Evolutionary conservation across 192 early-diverging fungal genomes (phyloP).

Genomic region (Chytriomyces hyalinus): DNA sequence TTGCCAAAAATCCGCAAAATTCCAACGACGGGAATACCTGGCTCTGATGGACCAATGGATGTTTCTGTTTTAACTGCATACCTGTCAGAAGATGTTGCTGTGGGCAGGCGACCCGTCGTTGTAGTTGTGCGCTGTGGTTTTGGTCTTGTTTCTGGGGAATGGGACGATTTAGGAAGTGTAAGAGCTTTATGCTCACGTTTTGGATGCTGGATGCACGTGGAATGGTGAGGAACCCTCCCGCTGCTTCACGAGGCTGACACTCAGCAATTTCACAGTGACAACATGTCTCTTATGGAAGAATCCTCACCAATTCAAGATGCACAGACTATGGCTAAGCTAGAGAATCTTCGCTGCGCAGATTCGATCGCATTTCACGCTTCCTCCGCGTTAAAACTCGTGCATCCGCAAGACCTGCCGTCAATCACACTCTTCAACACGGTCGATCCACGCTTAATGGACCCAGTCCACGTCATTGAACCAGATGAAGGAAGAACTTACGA

Average conservation of each 20-base stretch:
- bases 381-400: slow-evolving; percentile 14
- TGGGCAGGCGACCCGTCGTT: slow-evolving; percentile 17
- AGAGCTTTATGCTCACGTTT: slow-evolving; percentile 17
- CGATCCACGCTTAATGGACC: slow-evolving; percentile 28
- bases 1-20: slow-evolving; percentile 26
- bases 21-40: not conserved
- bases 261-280: not conserved
- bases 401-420: not conserved
- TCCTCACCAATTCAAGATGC: not conserved
- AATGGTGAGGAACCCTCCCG: slow-evolving; percentile 11
- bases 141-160: slow-evolving; percentile 10
- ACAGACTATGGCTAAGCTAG: not conserved
- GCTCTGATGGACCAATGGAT: slow-evolving; percentile 19
- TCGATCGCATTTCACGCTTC: slow-evolving; percentile 19
- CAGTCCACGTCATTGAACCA: slow-evolving; percentile 2
- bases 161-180: slow-evolving; percentile 26
- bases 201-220: slow-evolving; percentile 37
- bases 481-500: not conserved
- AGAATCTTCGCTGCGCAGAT: slow-evolving; percentile 8
- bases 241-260: not conserved
- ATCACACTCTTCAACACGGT: slow-evolving; percentile 32
- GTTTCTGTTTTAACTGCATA: slow-evolving; percentile 5
- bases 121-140: not conserved
- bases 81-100: slow-evolving; percentile 29
- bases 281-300: slow-evolving; percentile 3